Base-by-base conservation (phyloP, 1,139 yeast species). In the Dujonia santamariae region DNA sequence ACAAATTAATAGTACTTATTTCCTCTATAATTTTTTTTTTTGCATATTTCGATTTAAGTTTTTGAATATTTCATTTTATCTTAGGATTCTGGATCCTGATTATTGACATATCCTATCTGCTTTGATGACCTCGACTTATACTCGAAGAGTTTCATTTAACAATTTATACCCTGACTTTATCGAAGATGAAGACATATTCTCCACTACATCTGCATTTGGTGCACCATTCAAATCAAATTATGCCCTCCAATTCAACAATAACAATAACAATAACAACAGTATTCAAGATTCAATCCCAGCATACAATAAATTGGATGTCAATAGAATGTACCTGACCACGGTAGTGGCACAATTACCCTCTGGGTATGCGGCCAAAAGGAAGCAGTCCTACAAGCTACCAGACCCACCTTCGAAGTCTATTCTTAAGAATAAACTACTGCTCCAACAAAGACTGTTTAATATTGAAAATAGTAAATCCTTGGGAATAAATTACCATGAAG, bases 101-200 rank as follows among this genome's bases (percentile, higher is more conserved):
- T 8, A 14, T 12, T 17, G 15, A 6, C 16, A n/a, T 28, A 28
- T 4, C 29, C 30, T 13, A 19, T 11, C 13, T n/a, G 17, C 30
- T 17, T 31, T 25, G 17, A 26, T 26, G 40, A 36, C 44, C 27
- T 26, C 42, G 13, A 44, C 42, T 29, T 54, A 56, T 45, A 43
- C 63, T 7, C 46, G 73, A 42, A 48, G 73, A 37, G 75, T 69
- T 2, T 66, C 73, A n/a, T 69, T 69, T 50, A 67, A 66, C 44
- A 69, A 67, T 42, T 44, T 68, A 33, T 51, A 55, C 24, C 66
- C 66, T 2, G 67, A 63, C 13, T 49, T 45, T 28, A 38, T 36
- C 27, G n/a, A n/a, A n/a, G 49, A 44, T 19, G 35, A 38, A 14
- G 33, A 35, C 19, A 29, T 28, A n/a, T 16, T 20, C 6, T 26